Conservation (phyloP, 1,139 yeast genomes). For the Magnusiomyces suaveolens region DNA sequence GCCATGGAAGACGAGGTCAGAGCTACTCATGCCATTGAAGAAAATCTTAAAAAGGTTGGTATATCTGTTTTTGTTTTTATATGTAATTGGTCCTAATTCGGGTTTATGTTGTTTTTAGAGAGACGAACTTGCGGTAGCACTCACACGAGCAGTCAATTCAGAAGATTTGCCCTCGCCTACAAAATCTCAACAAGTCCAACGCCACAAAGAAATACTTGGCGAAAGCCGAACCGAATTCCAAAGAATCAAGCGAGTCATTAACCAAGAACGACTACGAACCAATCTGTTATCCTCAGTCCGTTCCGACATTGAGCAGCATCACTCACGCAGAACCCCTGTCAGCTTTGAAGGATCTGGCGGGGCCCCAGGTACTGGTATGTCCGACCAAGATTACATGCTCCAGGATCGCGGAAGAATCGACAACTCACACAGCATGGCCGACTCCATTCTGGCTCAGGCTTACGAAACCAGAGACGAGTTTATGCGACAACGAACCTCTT, state of each 20-base stretch:
- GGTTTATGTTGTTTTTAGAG: slow-evolving; percentile 25
- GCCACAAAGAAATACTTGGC: slow-evolving; percentile 67
- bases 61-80: neutral
- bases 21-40: slow-evolving; percentile 38
- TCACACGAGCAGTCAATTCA: slow-evolving; percentile 43
- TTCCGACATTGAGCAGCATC: slow-evolving; percentile 56
- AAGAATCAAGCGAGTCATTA: slow-evolving; percentile 49
- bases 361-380: slow-evolving; percentile 27
- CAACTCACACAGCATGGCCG: slow-evolving; percentile 65
- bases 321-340: slow-evolving; percentile 32
- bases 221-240: slow-evolving; percentile 61
- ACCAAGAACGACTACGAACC: slow-evolving; percentile 65
- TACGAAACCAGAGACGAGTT: slow-evolving; percentile 83
- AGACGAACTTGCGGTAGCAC: slow-evolving; percentile 35
- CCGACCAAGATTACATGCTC: slow-evolving; percentile 59
- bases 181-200: slow-evolving; percentile 67
- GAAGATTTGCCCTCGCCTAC: slow-evolving; percentile 57
- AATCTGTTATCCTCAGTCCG: slow-evolving; percentile 69
- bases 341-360: slow-evolving; percentile 48
- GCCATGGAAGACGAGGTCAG: slow-evolving; percentile 42
- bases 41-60: slow-evolving; percentile 30
- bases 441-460: slow-evolving; percentile 70
- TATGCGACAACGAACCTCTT: slow-evolving; percentile 53
- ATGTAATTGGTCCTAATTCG: neutral
- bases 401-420: slow-evolving; percentile 71